Conservation (phyloP, 2,329 filamentous ascomycete species). For the Aspergillus texensis region DNA sequence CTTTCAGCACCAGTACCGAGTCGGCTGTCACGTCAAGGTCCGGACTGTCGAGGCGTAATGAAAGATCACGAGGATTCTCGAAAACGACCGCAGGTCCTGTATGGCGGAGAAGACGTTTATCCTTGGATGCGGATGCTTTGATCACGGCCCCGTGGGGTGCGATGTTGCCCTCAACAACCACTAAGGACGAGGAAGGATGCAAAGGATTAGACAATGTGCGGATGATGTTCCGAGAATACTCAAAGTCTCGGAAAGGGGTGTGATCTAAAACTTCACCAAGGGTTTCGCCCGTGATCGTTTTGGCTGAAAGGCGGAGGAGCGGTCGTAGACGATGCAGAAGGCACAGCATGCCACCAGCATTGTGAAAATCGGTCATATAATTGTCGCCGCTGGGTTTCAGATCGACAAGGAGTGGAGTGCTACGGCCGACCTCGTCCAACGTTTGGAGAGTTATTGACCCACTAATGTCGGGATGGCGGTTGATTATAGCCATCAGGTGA, state of each 20-base stretch:
- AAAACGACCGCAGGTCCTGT: constrained; percentile 53
- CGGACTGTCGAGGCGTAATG: constrained; percentile 50
- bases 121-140: constrained; percentile 55
- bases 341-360: constrained; percentile 55
- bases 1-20: constrained; percentile 52
- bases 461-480: constrained; percentile 52
- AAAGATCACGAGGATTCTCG: constrained; percentile 51
- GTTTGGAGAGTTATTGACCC: constrained; percentile 50
- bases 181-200: constrained; percentile 49
- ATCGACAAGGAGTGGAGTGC: constrained; percentile 52
- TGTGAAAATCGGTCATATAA: constrained; percentile 60
- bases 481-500: constrained; percentile 58
- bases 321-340: constrained; percentile 51
- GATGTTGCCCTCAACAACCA: constrained; percentile 52
- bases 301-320: constrained; percentile 49
- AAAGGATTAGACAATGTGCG: constrained; percentile 49
- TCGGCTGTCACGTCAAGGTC: constrained; percentile 47
- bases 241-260: constrained; percentile 46
- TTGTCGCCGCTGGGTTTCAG: constrained; percentile 58
- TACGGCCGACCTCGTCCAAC: constrained; percentile 52
- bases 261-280: constrained; percentile 50
- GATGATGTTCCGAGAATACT: constrained; percentile 47
- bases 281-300: constrained; percentile 52
- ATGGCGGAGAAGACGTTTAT: constrained; percentile 48
- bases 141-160: constrained; percentile 53